Evolutionary conservation across 495 filamentous ascomycete genomes (phyloP).

Genomic region (Aspergillus cavernicola): DNA sequence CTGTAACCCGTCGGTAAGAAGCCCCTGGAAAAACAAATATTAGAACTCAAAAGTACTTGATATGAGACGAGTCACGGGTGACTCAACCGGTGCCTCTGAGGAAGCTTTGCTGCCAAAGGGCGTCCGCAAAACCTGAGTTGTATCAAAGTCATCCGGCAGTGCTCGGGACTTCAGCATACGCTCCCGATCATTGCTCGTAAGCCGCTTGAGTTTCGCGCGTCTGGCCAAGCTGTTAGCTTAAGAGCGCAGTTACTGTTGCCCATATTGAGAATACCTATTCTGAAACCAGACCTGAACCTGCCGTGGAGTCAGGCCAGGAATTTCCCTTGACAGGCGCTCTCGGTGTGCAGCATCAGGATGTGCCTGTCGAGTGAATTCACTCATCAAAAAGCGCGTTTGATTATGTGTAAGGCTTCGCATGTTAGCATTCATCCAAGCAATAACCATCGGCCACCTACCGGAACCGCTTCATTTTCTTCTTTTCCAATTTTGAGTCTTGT

Average conservation of each 20-base stretch:
- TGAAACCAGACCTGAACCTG: constrained; percentile 99
- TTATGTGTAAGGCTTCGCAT: constrained; percentile 80
- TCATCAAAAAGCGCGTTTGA: constrained; percentile 95
- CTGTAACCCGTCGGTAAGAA: constrained; percentile 37
- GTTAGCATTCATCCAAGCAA: neutral
- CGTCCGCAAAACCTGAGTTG: constrained; percentile 84
- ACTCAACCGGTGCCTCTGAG: constrained; percentile 32
- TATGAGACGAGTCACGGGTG: constrained; percentile 18
- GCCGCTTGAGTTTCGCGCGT: constrained; percentile 90
- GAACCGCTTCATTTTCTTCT: constrained; percentile 94
- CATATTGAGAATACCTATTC: constrained; percentile 65
- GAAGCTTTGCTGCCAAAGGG: constrained; percentile 46
- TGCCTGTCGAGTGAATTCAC: constrained; percentile 91
- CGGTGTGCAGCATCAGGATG: constrained; percentile 94
- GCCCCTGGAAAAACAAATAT: constrained; percentile 18
- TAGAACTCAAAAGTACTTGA: constrained; percentile 17
- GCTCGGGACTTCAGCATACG: constrained; percentile 91
- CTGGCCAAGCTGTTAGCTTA: constrained; percentile 40
- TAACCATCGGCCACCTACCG: constrained; percentile 52
- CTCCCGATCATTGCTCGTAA: constrained; percentile 89
- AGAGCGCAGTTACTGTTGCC: neutral
- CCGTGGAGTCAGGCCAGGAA: constrained; percentile 86
- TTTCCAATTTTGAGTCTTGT: constrained; percentile 49
- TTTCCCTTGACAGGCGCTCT: constrained; percentile 84
- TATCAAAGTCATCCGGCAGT: constrained; percentile 89